Conservation (phyloP, 2,329 filamentous ascomycete genomes). For the Anisogramma anomala region DNA sequence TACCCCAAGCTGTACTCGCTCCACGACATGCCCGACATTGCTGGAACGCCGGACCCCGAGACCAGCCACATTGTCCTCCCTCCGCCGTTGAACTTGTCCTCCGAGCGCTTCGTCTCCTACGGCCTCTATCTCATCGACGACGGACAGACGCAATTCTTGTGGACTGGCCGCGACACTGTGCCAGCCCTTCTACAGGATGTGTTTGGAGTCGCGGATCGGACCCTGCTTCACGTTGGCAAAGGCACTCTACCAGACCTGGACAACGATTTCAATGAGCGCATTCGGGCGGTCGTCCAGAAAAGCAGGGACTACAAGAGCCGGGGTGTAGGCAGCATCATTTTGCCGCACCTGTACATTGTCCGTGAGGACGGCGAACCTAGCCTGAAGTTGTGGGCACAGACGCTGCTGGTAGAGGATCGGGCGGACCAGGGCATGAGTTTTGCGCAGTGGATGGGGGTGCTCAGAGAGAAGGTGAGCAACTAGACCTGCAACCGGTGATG, state of each 20-base stretch:
- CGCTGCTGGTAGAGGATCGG: conserved; percentile 84
- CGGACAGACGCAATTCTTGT: conserved; percentile 93
- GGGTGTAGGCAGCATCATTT: conserved; percentile 83
- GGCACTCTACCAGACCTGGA: conserved; percentile 75
- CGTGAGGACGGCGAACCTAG: conserved; percentile 93
- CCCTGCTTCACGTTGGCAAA: conserved; percentile 84
- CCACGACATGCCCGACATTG: conserved; percentile 93
- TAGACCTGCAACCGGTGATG: background rate
- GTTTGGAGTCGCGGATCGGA: conserved; percentile 76
- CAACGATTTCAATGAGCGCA: conserved; percentile 91
- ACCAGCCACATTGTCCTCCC: conserved; percentile 86
- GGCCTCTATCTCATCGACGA: conserved; percentile 95
- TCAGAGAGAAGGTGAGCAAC: conserved; percentile 77
- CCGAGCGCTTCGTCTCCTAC: conserved; percentile 75
- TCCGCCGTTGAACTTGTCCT: conserved; percentile 73
- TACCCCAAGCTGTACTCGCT: conserved; percentile 75
- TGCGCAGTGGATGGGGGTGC: conserved; percentile 80
- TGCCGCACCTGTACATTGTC: conserved; percentile 86
- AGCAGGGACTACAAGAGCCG: conserved; percentile 76
- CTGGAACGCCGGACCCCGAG: conserved; percentile 71
- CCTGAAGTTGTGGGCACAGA: conserved; percentile 93
- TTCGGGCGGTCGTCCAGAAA: conserved; percentile 84
- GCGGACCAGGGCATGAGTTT: conserved; percentile 90
- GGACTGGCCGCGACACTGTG: conserved; percentile 87
- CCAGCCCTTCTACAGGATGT: conserved; percentile 81